Base-by-base conservation (phyloP, 768 basidiomycete species). In the Panus rudis region DNA sequence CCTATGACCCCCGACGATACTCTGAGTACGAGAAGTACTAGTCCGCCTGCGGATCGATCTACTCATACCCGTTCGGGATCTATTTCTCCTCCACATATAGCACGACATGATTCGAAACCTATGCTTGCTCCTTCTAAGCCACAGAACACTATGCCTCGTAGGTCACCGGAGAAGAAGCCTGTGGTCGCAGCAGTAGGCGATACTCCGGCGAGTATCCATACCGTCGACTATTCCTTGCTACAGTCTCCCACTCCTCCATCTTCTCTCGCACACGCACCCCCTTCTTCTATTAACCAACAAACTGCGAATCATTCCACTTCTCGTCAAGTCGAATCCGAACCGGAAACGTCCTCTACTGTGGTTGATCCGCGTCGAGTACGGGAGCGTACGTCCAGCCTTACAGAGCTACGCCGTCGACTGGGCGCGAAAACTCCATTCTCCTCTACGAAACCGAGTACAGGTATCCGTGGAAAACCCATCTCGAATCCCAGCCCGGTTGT, bases 1-100 rank as follows among this genome's bases (percentile, higher is more conserved):
- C 55, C 58, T 2, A 59, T 59, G 58, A 59, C 58, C 4, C 58
- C 58, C 3, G 58, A 59, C 46, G 58, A 59, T 42, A 57, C 54
- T 7, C 34, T 57, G 28, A 59, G 52, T 37, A 31, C 41, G 23
- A 52, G 50, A 37, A 56, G 57, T 43, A 43, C 35, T 4, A 54
- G 51, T 20, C 47, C 47, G 20, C 51, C 42, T 3, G 22, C 20
- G 7, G 43, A 41, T 24, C 24, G 49, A 39, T n/a, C 53, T 43
- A 17, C 20, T 48, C 50, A 4, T 39, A 28, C 7, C 48, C 56
- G 31, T 33, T 30, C 50, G 11, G 26, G 27, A 12, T 39, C 43
- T 3, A 16, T 48, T 11, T 37, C 52, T 11, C 45, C 45, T 27
- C 48, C 33, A 22, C 16, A 34, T 33, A 27, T 34, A n/a, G 10